Evolutionary conservation across 2,329 filamentous ascomycete species (phyloP), one percentile per base, ranked within the genome.

Genomic region (Fusarium sp.): DNA sequence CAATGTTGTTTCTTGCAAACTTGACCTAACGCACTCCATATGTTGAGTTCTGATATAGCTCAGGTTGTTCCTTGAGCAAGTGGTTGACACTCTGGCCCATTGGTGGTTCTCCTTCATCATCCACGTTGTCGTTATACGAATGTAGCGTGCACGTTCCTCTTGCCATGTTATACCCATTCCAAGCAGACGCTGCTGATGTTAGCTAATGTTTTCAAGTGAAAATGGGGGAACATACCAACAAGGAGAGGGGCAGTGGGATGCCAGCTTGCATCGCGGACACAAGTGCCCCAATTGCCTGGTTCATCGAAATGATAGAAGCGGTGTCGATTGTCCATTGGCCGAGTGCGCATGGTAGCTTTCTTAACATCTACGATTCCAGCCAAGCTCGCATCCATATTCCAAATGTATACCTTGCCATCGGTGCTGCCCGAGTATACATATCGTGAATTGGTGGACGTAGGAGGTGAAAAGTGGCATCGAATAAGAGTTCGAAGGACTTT

Each of bases 371-470:
- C 91, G 46, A 88, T 90, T 9, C 89, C 90, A 0, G 94, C 94
- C 16, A 94, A 79, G 0, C 95, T 98, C 37, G 94, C 95, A 79
- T 99, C 95, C 83, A 98, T 85, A 79, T 98, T 98, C 88, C 94
- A 99, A 46, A 98, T 89, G 76, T 95, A 96, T 1, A 98, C 93
- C 67, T 93, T 93, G 54, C 96, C 96, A 75, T 98, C 94, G 72
- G 94, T 91, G 77, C 94, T 97, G 28, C 96, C 96, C 25, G 92
- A 93, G 83, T 98, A 98, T 28, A 99, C 95, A 79, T 98, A 98
- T 76, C 94, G 89, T 13, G 93, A 95, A 80, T 98, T 93, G 4
- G 94, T 96, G 79, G 94, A 95, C 16, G 88, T 90, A 0, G 94
- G 91, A 0, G 96, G 96, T 37, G 94, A 96, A 83, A 99, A 99